Base-by-base conservation (phyloP, 2,329 filamentous ascomycete genomes). In the Nannizziopsis barbatae region DNA sequence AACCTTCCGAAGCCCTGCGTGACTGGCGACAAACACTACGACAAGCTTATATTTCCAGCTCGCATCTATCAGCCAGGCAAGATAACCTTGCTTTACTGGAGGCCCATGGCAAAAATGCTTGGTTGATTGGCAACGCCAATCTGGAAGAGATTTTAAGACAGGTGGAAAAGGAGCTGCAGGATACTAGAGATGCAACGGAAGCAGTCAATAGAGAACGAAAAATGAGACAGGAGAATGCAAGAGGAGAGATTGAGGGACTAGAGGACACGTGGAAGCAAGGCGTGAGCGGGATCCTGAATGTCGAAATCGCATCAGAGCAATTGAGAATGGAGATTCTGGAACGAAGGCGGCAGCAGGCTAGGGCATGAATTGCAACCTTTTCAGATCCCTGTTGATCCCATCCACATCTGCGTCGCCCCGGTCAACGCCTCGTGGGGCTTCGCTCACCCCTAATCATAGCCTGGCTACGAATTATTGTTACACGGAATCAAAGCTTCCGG, bases 91-190 rank as follows among this genome's bases (percentile, higher is more conserved):
- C 73, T 1, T 74, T 95, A n/a, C 76, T 95, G 15, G 85, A 92
- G 58, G 75, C 75, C 44, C 82, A 82, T 65, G 92, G 90, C 56
- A 86, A 86, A 68, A 95, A 95, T 65, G 83, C 86, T 8, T 96
- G 92, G 90, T 73, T 98, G 48, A 76, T 94, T 7, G 79, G 79
- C 5, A 98, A 98, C 65, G 79, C 82, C 57, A 80, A 85, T 56
- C 66, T 88, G 15, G 90, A 95, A 67, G 77, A 79, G 38, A 76
- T 86, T 37, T 66, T 93, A 45, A 74, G 75, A 44, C 65, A 65
- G 10, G 60, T 93, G 20, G 90, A 96, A 72, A 72, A 73, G 39
- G 87, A 95, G 58, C 72, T 96, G 43, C 81, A 79, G 11, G 74
- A 72, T 35, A 70, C 76, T 15, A 82, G 81, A 63, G 73, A 75